phyloP scores from a whole-genome alignment of 768 basidiomycete species.

The Kwoniella sp. region DNA sequence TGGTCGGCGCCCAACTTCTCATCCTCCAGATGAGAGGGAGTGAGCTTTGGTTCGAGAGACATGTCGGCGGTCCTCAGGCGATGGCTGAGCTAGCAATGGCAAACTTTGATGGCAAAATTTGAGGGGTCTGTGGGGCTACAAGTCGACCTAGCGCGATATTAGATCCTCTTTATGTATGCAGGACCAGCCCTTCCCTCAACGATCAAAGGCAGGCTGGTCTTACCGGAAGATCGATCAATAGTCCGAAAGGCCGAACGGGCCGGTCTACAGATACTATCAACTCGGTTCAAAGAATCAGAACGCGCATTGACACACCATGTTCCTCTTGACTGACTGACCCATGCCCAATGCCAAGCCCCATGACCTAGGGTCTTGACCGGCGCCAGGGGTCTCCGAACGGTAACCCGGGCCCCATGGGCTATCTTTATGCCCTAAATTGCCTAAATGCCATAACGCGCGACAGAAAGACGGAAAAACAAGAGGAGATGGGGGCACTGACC shows the following conservation, averaged over 20 bases:
- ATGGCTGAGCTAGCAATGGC: no score
- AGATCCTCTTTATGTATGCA: no score
- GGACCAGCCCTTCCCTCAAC: not conserved
- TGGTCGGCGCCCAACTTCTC: conserved; percentile 21
- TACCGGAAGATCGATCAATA: not conserved
- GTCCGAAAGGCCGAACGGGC: conserved; percentile 4
- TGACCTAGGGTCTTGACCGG: not conserved
- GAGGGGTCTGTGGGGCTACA: no score
- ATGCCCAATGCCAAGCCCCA: conserved; percentile 3
- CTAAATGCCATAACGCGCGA: not conserved
- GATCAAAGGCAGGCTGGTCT: not conserved
- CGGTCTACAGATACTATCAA: not conserved
- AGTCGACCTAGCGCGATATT: no score
- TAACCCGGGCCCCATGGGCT: conserved; percentile 1
- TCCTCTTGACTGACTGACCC: no score
- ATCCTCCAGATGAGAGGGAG: conserved; percentile 19
- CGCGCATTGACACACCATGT: not conserved
- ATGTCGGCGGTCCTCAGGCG: not conserved
- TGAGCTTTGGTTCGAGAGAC: not conserved
- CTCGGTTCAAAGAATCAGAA: not conserved
- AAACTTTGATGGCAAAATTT: no score
- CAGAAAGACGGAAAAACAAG: no score
- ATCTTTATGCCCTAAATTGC: not conserved
- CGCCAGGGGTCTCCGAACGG: conserved; percentile 1
- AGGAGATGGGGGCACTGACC: no score